Percentiles rank a stretch among this genome's conserved stretches.
phyloP scores from a whole-genome alignment of 129 eudicot genomes.

The Mikania micrantha region DNA sequence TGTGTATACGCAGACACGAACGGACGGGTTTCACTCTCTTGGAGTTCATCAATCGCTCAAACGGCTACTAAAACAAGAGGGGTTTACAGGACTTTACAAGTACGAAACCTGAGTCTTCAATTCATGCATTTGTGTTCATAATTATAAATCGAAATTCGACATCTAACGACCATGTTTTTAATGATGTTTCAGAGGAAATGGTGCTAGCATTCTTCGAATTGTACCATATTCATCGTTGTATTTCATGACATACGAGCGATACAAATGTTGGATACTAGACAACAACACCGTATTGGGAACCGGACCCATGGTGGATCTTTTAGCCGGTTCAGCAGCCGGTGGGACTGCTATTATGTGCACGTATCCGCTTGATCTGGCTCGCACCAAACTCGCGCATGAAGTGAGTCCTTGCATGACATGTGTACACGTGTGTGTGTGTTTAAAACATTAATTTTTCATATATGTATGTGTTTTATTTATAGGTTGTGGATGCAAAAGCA shows the following conservation, averaged over 20 bases:
- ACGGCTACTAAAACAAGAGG: constrained; percentile 82
- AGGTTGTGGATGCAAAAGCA: constrained; percentile 59
- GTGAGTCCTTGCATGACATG: constrained; percentile 24
- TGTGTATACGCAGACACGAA: constrained; percentile 68
- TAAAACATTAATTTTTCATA: too few relatives aligned
- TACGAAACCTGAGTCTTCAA: too few relatives aligned
- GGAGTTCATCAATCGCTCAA: constrained; percentile 75
- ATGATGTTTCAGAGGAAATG: constrained; percentile 65
- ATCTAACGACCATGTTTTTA: too few relatives aligned
- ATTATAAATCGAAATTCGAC: too few relatives aligned
- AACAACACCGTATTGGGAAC: constrained; percentile 68
- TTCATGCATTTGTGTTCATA: too few relatives aligned
- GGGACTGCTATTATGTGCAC: constrained; percentile 95
- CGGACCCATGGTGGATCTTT: constrained; percentile 83
- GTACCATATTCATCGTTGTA: constrained; percentile 87
- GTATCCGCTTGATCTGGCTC: constrained; percentile 93
- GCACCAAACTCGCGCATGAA: constrained; percentile 85
- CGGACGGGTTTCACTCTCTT: constrained; percentile 68
- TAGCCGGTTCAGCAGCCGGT: constrained; percentile 95
- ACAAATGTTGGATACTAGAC: constrained; percentile 58
- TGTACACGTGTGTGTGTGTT: background rate
- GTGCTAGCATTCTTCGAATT: constrained; percentile 83
- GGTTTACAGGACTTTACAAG: constrained; percentile 78
- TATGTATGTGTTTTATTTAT: background rate
- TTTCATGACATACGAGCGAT: constrained; percentile 92